These are phyloP conservation scores for Suillus discolor DNA, from an alignment of 768 basidiomycete species.

Conservation along the genomic window DNA sequence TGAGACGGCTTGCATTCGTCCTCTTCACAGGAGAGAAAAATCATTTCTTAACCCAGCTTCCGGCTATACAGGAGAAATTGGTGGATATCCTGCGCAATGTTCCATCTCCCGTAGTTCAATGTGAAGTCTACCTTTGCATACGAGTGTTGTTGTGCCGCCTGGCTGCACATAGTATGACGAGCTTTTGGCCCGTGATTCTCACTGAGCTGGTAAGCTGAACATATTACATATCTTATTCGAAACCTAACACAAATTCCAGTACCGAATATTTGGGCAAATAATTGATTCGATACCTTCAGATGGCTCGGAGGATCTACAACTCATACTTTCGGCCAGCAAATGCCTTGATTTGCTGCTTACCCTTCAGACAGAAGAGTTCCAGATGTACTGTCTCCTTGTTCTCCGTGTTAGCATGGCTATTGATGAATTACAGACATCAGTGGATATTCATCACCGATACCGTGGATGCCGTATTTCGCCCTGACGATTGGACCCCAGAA, in stretches of 20 bases:
- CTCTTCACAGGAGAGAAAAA: slow-evolving; percentile 91
- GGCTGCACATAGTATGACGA: slow-evolving; percentile 87
- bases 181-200: slow-evolving; percentile 95
- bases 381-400: slow-evolving; percentile 62
- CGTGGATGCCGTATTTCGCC: slow-evolving; percentile 89
- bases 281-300: slow-evolving; percentile 73
- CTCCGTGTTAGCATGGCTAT: neutral
- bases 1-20: slow-evolving; percentile 85
- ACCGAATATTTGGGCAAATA: slow-evolving; percentile 86
- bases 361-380: slow-evolving; percentile 96
- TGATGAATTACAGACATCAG: slow-evolving; percentile 65
- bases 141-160: slow-evolving; percentile 89
- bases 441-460: slow-evolving; percentile 99
- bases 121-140: slow-evolving; percentile 94
- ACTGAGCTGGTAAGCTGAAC: slow-evolving; percentile 75
- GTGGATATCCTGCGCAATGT: slow-evolving; percentile 88
- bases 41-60: slow-evolving; percentile 85
- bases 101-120: slow-evolving; percentile 81
- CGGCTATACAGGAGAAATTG: slow-evolving; percentile 94
- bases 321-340: slow-evolving; percentile 90
- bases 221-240: neutral
- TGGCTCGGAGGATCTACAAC: slow-evolving; percentile 80
- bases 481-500: slow-evolving; percentile 80
- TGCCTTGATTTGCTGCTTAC: slow-evolving; percentile 91
- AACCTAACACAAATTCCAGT: slow-evolving; percentile 45